Conservation (phyloP, 176 grass and related monocot species). For the Secale cereale region DNA sequence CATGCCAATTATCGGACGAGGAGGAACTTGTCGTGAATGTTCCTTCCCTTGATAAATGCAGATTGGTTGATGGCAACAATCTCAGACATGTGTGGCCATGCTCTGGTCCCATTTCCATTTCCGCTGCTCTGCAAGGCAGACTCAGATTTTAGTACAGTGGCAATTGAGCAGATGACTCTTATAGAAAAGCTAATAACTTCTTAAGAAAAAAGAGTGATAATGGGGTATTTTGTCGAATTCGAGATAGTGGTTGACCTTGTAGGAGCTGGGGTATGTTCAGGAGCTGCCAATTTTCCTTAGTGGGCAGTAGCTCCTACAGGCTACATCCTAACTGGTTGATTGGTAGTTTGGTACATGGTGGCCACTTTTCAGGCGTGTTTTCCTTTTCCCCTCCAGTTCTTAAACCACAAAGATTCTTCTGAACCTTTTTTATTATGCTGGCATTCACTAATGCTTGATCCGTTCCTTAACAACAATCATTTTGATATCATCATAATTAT, state of each 20-base stretch:
- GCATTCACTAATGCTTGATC: constrained; percentile 30
- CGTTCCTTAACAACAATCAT: constrained; percentile 29
- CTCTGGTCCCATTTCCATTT: constrained; percentile 21
- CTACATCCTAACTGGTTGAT: constrained; percentile 37
- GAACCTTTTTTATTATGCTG: constrained; percentile 24
- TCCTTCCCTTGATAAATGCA: no score
- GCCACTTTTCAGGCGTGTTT: constrained; percentile 43
- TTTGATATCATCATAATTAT: no score
- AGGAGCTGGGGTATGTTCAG: constrained; percentile 5
- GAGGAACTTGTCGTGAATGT: no score
- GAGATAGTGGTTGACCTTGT: constrained; percentile 13
- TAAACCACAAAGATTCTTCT: constrained; percentile 35
- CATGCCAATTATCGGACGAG: no score
- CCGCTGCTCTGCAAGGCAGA: constrained; percentile 26
- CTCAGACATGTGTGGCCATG: no score
- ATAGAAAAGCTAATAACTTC: not conserved
- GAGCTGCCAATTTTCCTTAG: constrained; percentile 25
- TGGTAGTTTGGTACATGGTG: constrained; percentile 14
- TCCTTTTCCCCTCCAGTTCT: constrained; percentile 31
- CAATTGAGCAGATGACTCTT: not conserved
- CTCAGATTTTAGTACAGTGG: not conserved
- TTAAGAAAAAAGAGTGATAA: no score
- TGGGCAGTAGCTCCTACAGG: constrained; percentile 14
- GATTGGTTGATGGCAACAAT: no score
- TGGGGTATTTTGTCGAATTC: not conserved